These are phyloP conservation scores for Peronosclerospora sorghi DNA, from an alignment of 352 stramenopile species.

Conservation along the genomic window DNA sequence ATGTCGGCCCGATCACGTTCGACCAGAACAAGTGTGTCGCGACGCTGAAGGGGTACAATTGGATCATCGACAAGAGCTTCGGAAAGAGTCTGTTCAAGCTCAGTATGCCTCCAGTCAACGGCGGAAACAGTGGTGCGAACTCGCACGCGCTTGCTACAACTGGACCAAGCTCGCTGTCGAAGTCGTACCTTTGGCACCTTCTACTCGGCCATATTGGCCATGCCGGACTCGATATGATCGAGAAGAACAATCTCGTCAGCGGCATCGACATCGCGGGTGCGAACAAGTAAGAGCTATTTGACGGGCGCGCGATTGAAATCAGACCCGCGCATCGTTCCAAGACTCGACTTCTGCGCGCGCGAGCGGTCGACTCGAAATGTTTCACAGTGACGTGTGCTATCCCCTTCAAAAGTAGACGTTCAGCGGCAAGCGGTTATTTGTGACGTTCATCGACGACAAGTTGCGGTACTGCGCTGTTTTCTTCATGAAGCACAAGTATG, in stretches of 20 bases:
- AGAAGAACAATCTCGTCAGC: neutral
- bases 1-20: no score
- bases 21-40: no score
- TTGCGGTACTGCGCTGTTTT: constrained; percentile 4
- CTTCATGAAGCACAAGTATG: constrained; percentile 5
- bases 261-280: neutral
- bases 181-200: no score
- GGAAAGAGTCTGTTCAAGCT: neutral
- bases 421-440: neutral
- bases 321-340: no score
- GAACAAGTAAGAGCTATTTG: neutral
- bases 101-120: neutral
- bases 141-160: neutral
- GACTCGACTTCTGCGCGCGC: no score
- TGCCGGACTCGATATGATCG: no score
- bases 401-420: no score
- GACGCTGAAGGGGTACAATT: no score
- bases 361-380: neutral
- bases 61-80: neutral
- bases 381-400: neutral
- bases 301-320: neutral
- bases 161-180: no score
- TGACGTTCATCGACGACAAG: constrained; percentile 8
- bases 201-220: no score
- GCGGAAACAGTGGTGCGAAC: neutral